Base-by-base conservation (phyloP, 352 stramenopile species). In the Phytophthora boehmeriae region DNA sequence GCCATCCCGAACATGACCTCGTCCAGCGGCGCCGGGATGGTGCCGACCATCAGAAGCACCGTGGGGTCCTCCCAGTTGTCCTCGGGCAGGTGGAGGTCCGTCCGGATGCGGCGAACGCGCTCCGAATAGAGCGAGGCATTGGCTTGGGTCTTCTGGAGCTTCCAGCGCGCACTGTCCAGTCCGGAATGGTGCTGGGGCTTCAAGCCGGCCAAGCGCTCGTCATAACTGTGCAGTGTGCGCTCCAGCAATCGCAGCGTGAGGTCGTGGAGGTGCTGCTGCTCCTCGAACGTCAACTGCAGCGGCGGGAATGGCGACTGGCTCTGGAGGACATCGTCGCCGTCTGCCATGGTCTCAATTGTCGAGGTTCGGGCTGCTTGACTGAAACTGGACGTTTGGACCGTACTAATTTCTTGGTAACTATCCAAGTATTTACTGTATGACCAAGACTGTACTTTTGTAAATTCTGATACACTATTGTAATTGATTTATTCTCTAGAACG, bases 1-100 rank as follows among this genome's bases (percentile, higher is more conserved):
- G 62, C 20, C 39, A 86, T 72, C 14, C 83, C 78, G 49, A 84
- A 80, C 78, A 90, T 88, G 50, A 88, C 65, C 35, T 90, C 76
- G 35, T 89, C 73, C 20, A 90, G 39, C n/a, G 68, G 47, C 4
- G 68, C 64, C 23, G 49, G 68, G 35, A 85, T 82, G 6, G 59
- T 80, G 5, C 78, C 75, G 30, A 74, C 70, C 51, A 76, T 72
- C 30, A 83, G 66, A 22, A 87, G 52, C 16, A 71, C 59, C 1
- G 54, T 59, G 5, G 70, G 70, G 22, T 75, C 61, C 4, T 55
- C 36, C 70, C 65, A 78, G 38, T 53, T 58, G 34, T 72, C 65
- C n/a, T 71, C 63, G 2, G 68, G 68, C 4, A 76, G 39, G 48
- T 73, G 49, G 0, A 76, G 51, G 35, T 76, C 68, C 8, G 36